Conservation (phyloP, 805 yeast species). For the Metschnikowia aberdeeniae region DNA sequence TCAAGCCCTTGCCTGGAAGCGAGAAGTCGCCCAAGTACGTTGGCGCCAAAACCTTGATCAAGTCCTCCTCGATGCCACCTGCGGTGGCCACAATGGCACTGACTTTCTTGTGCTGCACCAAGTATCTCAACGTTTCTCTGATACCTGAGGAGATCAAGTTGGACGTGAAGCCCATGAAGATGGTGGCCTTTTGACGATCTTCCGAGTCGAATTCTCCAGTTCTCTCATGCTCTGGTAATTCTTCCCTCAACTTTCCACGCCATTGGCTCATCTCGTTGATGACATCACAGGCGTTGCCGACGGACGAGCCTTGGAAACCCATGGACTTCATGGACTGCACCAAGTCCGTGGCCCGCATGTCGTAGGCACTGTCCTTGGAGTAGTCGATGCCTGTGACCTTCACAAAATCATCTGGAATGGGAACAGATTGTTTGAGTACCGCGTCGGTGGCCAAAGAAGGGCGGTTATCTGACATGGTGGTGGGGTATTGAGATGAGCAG, state of each 20-base stretch:
- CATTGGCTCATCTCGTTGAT: constrained; percentile 89
- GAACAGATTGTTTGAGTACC: constrained; percentile 79
- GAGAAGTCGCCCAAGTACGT: constrained; percentile 91
- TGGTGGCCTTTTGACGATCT: constrained; percentile 80
- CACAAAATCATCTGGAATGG: constrained; percentile 76
- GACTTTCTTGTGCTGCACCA: constrained; percentile 92
- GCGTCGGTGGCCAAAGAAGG: constrained; percentile 88
- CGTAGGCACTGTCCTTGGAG: constrained; percentile 66
- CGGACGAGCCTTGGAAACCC: constrained; percentile 95
- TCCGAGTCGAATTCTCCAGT: constrained; percentile 75
- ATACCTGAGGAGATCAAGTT: constrained; percentile 92
- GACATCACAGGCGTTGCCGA: constrained; percentile 86
- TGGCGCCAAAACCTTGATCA: constrained; percentile 94
- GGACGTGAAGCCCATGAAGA: constrained; percentile 94
- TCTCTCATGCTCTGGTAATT: constrained; percentile 58
- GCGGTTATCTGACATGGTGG: constrained; percentile 11
- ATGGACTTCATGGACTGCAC: constrained; percentile 81
- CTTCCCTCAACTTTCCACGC: constrained; percentile 78
- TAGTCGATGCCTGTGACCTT: constrained; percentile 89
- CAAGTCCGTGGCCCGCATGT: constrained; percentile 76
- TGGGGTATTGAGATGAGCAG: constrained; percentile 2
- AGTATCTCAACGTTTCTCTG: constrained; percentile 81
- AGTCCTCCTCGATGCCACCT: constrained; percentile 97
- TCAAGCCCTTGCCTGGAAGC: constrained; percentile 71
- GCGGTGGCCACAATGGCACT: constrained; percentile 96